phyloP scores from a whole-genome alignment of 2,329 filamentous ascomycete genomes.

The Aspergillus arachidicola region DNA sequence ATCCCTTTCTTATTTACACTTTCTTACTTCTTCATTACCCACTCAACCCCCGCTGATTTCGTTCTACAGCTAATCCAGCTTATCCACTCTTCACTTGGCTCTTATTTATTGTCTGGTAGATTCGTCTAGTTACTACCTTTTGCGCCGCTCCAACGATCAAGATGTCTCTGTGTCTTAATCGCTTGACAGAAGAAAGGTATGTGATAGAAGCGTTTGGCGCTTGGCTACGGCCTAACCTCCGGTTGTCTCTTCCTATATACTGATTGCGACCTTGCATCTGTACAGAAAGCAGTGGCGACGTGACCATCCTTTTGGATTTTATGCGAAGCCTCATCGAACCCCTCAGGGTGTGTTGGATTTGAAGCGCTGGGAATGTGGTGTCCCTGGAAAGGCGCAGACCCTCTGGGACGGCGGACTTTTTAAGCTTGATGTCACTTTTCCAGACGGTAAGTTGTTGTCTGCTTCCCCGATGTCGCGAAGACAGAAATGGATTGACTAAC shows the following conservation, averaged over 20 bases:
- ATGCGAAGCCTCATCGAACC: constrained; percentile 82
- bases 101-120: neutral
- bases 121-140: neutral
- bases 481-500: constrained; percentile 17
- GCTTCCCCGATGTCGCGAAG: constrained; percentile 9
- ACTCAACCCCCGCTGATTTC: neutral
- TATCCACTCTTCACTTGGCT: neutral
- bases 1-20: neutral
- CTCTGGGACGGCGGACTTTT: constrained; percentile 98
- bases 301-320: constrained; percentile 98
- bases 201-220: constrained; percentile 28
- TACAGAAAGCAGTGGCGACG: constrained; percentile 91
- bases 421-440: constrained; percentile 90
- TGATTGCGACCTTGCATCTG: constrained; percentile 18
- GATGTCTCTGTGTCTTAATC: constrained; percentile 88
- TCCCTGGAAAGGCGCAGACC: constrained; percentile 94
- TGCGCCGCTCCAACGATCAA: constrained; percentile 16
- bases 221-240: neutral
- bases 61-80: neutral
- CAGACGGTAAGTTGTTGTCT: constrained; percentile 69
- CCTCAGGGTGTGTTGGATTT: constrained; percentile 81
- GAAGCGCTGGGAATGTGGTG: constrained; percentile 94
- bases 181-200: constrained; percentile 85
- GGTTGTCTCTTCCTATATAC: neutral
- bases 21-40: neutral